Evolutionary conservation across 2,329 filamentous ascomycete species (phyloP), one percentile per base, ranked within the genome.

Genomic region (Raffaelea deltoideospora): DNA sequence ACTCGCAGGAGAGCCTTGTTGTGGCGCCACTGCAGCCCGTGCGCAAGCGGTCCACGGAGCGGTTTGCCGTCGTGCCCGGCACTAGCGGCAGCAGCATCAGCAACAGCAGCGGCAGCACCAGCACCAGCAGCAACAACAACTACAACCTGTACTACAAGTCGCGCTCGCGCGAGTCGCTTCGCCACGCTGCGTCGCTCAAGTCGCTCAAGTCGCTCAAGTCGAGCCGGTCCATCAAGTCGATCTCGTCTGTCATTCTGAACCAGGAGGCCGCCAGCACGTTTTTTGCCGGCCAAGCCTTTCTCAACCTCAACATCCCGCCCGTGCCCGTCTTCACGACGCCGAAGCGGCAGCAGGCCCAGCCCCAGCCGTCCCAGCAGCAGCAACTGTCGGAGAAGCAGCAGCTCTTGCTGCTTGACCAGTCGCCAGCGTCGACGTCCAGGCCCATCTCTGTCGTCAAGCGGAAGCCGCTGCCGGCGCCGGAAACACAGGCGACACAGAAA

Each of bases 1-100:
- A 69, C 48, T 77, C 74, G 0, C 70, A 71, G 43, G 73, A 77
- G 47, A 77, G 72, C 43, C 56, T 78, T 22, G 48, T 70, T 11
- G 68, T 77, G 13, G 59, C 68, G 9, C 72, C 73, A 0, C 53
- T 78, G 15, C 59, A 61, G 32, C 62, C 68, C 9, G 53, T 53
- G 37, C 63, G 58, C 47, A 59, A 60, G 43, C 56, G 53, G 19
- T 67, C 67, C 2, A 6, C 27, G 14, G 8, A 10, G 27, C 27
- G 27, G 10, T 5, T 6, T n/a, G 15, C 28, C 5, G n/a, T n/a
- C n/a, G n/a, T n/a, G n/a, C n/a, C n/a, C n/a, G n/a, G n/a, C n/a
- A n/a, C n/a, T n/a, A n/a, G n/a, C n/a, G n/a, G n/a, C n/a, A n/a
- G n/a, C n/a, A n/a, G n/a, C n/a, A n/a, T n/a, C n/a, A n/a, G n/a